phyloP scores from a whole-genome alignment of 306 rosid species.

The Quercus aquifolioides region DNA sequence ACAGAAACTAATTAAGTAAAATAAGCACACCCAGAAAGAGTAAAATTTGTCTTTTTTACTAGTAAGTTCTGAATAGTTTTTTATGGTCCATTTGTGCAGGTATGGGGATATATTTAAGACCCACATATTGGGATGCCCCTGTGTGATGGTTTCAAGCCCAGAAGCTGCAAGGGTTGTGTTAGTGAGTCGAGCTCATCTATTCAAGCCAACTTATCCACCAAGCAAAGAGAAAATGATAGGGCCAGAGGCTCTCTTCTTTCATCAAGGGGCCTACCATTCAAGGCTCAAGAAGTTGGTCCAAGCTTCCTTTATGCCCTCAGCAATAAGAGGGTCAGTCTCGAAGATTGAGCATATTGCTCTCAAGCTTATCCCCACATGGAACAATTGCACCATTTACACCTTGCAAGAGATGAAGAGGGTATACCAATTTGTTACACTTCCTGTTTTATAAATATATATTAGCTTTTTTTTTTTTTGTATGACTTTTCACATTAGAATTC shows the following conservation, averaged over 20 bases:
- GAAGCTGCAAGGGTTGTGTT: constrained; percentile 66
- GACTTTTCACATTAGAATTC: constrained; percentile 4
- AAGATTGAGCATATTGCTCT: constrained; percentile 59
- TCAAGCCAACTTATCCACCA: constrained; percentile 81
- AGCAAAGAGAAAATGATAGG: constrained; percentile 90
- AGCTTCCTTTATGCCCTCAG: constrained; percentile 57
- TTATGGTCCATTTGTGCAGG: constrained; percentile 25
- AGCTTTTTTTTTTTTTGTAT: background rate
- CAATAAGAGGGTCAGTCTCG: constrained; percentile 53
- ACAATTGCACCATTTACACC: constrained; percentile 54
- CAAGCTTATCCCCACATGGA: constrained; percentile 58
- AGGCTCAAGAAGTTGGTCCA: constrained; percentile 63
- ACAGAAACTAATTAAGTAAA: background rate
- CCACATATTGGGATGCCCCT: constrained; percentile 76
- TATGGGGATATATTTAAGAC: constrained; percentile 84
- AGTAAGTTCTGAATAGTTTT: background rate
- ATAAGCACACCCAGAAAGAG: background rate
- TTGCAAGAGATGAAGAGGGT: constrained; percentile 87
- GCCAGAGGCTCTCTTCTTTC: constrained; percentile 79
- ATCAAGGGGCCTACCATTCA: constrained; percentile 78
- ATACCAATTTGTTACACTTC: background rate
- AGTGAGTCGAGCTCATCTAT: constrained; percentile 68
- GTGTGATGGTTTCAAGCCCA: constrained; percentile 86
- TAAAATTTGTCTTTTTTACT: background rate
- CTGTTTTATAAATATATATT: no score